Evolutionary conservation across 2,329 filamentous ascomycete species (phyloP), one percentile per base, ranked within the genome.

Genomic region (Neoarthrinium moseri): DNA sequence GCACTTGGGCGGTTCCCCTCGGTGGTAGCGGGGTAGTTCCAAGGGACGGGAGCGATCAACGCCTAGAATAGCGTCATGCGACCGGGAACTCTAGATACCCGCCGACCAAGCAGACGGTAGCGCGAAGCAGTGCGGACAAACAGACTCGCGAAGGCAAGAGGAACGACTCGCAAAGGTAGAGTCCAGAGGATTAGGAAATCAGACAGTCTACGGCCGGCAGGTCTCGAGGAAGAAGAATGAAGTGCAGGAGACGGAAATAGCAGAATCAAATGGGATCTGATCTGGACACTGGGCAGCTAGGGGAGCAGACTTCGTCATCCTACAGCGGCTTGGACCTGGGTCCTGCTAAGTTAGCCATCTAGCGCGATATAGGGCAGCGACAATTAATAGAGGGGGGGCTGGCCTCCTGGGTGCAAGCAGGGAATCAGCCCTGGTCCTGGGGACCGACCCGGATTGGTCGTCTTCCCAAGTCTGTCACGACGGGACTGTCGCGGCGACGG

Each of bases 291-390:
- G 41, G 37, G 36, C 10, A 20, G 44, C 26, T 38, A 47, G 37
- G 48, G 51, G 43, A 51, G 18, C 52, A 52, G 53, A 60, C 59
- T 51, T 60, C 59, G 56, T 60, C 59, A 61, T 60, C 56, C 53
- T 49, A 60, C 57, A 59, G 53, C 45, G 50, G 35, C 44, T 27
- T 45, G 30, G 32, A 7, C 8, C 11, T 35, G 11, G 8, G 17
- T 10, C 17, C n/a, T n/a, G n/a, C n/a, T n/a, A n/a, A n/a, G n/a
- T n/a, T n/a, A 22, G 32, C 33, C n/a, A 13, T 23, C 22, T 34
- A 44, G 29, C 17, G 39, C 33, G 39, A n/a, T 45, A 45, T 45
- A 45, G 43, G 43, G 43, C 43, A 29, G 43, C 43, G 26, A 45
- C 22, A 39, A 45, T 24, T 45, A 45, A 45, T 23, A 45, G 43